Base-by-base conservation (phyloP, 441 rosid species). In the Isatis lusitanica region DNA sequence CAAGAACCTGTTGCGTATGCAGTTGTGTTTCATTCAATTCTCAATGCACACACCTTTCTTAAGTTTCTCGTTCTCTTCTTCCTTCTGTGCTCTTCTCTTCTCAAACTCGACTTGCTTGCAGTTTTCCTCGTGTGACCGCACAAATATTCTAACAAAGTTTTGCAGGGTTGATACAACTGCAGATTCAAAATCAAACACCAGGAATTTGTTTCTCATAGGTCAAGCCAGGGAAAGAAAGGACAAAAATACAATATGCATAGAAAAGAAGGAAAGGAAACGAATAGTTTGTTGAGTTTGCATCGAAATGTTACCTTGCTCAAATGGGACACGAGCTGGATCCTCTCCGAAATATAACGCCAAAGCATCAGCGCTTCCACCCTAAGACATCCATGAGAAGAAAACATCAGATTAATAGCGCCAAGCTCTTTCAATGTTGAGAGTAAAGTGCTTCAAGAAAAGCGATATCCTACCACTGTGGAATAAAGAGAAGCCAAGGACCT, bases 131-230 rank as follows among this genome's bases (percentile, higher is more conserved):
- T 89, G 97, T 36, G 99, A 92, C 69, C 83, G 89, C 55, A 75
- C 81, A 73, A 92, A 91, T 88, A 91, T 89, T 84, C 80, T 86
- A 68, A 84, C 88, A 74, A 94, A 94, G 85, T 88, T 90, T 71
- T 82, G 87, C 68, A 94, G 83, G 4, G 97, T 94, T 66, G 98
- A 86, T 31, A 87, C 94, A 73, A 94, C 99, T 94, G 79, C 71
- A 80, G 51, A 74, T 63, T 56, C 42, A 73, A 57, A 56, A 72
- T 48, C 58, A 57, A 69, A 66, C 57, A 30, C 48, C 50, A 67
- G 50, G n/a, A 28, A 15, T 17, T 71, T 15, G 48, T 36, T 43
- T 42, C 24, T 17, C 43, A 40, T 50, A 65, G 4, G 53, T 64
- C 43, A 52, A 42, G 67, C 39, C 30, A 42, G 50, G 28, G 59